phyloP scores from a whole-genome alignment of 352 stramenopile species.

The Globisporangium paroecandrum region DNA sequence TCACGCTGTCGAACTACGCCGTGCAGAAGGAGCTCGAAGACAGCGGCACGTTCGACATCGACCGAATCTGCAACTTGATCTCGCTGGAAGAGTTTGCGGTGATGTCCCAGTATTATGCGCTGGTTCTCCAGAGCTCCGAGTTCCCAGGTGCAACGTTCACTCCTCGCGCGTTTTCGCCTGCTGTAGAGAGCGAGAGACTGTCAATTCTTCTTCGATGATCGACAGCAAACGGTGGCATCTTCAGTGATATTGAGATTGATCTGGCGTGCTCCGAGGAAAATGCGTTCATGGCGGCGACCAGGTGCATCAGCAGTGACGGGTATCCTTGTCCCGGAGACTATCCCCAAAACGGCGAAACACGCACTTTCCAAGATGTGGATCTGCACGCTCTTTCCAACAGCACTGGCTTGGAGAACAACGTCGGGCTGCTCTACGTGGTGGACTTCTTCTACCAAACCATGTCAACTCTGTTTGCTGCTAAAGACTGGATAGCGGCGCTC shows the following conservation, averaged over 20 bases:
- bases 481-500: conserved; percentile 30
- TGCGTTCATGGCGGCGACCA: conserved; percentile 25
- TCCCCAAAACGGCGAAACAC: conserved; percentile 13
- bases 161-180: conserved; percentile 16
- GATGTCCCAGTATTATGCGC: conserved; percentile 36
- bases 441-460: conserved; percentile 44
- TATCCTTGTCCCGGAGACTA: conserved; percentile 28
- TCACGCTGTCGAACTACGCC: conserved; percentile 20
- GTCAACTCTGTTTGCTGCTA: conserved; percentile 27
- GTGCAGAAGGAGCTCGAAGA: conserved; percentile 27
- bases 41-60: conserved; percentile 31
- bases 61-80: conserved; percentile 34
- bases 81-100: conserved; percentile 29
- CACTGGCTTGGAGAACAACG: conserved; percentile 38
- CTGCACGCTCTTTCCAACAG: conserved; percentile 14
- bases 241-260: conserved; percentile 20
- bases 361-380: conserved; percentile 26
- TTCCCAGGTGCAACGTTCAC: conserved; percentile 38
- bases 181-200: conserved; percentile 15
- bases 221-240: not conserved
- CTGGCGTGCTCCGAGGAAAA: conserved; percentile 27
- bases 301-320: conserved; percentile 26
- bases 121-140: conserved; percentile 37
- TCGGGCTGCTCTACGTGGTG: conserved; percentile 36
- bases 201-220: conserved; percentile 26